Base-by-base conservation (phyloP, 176 grass and related monocot species). In the Hordeum vulgare region DNA sequence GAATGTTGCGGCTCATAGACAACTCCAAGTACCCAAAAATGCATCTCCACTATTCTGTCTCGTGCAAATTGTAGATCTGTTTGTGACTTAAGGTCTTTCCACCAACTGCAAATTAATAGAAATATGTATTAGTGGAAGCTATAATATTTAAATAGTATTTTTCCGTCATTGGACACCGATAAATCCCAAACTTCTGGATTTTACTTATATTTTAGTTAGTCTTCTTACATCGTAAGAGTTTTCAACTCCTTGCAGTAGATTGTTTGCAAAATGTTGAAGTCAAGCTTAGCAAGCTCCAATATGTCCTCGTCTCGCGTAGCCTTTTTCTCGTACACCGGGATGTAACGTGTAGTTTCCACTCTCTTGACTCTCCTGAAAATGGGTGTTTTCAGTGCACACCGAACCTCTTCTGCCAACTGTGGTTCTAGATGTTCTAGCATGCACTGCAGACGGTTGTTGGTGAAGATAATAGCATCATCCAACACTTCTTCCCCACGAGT, bases 211-310 rank as follows among this genome's bases (percentile, higher is more conserved):
- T 13, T 13, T 28, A 23, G 54, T 12, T 5, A 8, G 13, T 8
- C 13, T 31, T 83, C 66, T 87, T 59, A 84, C 75, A 63, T n/a
- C 12, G 64, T 56, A 12, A 91, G 51, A 27, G 34, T 6, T 42
- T 74, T 85, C 23, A 88, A 11, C 53, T 91, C 89, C 8, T 84
- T 8, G 7, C 84, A 72, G 15, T 90, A 85, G 26, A 88, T 7
- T 44, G n/a, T 66, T 76, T 84, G 89, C 74, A 87, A 4, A 3
- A 90, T 74, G 28, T 87, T 73, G 80, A 79, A 87, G 74, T 90
- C 89, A 31, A 87, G 3, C 21, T 80, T 90, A 31, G 85, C 80
- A 7, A 90, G 35, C 20, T 87, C 74, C 8, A 87, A 6, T 45
- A 90, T 28, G 2, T 39, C 4, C 25, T 80, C 74, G 24, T 87